Evolutionary conservation across 805 yeast species (phyloP).

Genomic region (Kuraishia piskuri): DNA sequence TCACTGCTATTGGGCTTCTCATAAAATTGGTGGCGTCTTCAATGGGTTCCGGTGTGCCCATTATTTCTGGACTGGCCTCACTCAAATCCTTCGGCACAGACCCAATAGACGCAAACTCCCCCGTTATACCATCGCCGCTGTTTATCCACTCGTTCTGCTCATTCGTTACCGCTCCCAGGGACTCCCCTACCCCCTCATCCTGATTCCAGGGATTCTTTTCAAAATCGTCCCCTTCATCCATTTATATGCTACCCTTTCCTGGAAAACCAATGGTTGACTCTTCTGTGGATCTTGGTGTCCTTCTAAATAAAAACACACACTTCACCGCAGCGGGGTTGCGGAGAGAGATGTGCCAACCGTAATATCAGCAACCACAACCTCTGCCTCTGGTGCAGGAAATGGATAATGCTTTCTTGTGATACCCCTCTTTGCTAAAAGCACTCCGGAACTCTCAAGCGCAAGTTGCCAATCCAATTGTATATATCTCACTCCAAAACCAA

Average conservation of each 20-base stretch:
- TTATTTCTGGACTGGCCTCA: background rate
- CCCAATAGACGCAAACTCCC: background rate
- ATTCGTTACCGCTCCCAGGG: background rate
- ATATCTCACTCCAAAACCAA: no score
- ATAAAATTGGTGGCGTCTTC: background rate
- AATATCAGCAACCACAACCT: background rate
- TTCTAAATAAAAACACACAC: background rate
- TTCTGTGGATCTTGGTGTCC: background rate
- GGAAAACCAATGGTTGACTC: background rate
- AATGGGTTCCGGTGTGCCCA: background rate
- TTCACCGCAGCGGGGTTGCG: background rate
- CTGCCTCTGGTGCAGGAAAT: background rate
- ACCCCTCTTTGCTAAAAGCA: no score
- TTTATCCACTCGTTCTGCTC: background rate
- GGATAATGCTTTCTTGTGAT: no score
- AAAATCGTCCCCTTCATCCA: background rate
- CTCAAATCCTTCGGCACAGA: background rate
- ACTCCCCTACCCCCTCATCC: background rate
- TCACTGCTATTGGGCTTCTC: background rate
- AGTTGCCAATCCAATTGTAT: no score
- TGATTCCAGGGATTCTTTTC: conserved; percentile 1
- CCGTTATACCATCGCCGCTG: background rate
- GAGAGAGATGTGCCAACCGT: background rate
- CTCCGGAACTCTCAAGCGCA: no score
- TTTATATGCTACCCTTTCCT: background rate